Percentiles rank a stretch among this genome's conserved stretches.
These are phyloP conservation scores for Pistacia integerrima DNA, from an alignment of 345 rosid genomes.

Conservation along the genomic window DNA sequence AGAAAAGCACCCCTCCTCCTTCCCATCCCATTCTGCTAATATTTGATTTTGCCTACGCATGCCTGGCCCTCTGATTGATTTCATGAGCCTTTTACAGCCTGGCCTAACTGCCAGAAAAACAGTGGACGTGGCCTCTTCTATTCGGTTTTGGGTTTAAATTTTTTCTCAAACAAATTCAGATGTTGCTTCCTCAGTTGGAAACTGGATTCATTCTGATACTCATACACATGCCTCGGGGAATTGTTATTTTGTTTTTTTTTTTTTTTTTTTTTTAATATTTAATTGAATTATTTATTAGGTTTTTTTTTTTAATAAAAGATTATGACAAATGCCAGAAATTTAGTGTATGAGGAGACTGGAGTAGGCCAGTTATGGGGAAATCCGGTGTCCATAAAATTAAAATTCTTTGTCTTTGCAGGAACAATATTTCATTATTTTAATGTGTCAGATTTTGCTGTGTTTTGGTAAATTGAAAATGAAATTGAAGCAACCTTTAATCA, in stretches of 20 bases:
- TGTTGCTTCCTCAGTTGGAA: neutral
- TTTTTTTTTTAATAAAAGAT: neutral
- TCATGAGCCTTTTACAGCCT: conserved; percentile 22
- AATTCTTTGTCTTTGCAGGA: too few species aligned
- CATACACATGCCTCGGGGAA: conserved; percentile 2
- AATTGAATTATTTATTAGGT: too few species aligned
- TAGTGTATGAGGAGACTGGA: too few species aligned
- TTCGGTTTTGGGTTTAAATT: neutral
- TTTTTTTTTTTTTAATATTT: neutral
- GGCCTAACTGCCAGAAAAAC: conserved; percentile 17
- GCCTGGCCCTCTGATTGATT: conserved; percentile 25
- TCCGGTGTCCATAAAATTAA: too few species aligned
- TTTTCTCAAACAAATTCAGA: neutral
- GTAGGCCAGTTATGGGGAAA: neutral
- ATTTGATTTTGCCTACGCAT: conserved; percentile 6
- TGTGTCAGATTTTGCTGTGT: too few species aligned
- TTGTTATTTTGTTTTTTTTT: neutral
- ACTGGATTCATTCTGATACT: neutral
- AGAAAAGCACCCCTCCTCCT: neutral
- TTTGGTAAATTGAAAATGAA: too few species aligned
- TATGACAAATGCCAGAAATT: neutral
- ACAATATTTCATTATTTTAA: too few species aligned
- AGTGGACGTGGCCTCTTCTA: conserved; percentile 35
- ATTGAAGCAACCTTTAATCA: too few species aligned
- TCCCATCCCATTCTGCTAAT: neutral